Evolutionary conservation across 257 asterid species (phyloP).

Genomic region (Striga asiatica): DNA sequence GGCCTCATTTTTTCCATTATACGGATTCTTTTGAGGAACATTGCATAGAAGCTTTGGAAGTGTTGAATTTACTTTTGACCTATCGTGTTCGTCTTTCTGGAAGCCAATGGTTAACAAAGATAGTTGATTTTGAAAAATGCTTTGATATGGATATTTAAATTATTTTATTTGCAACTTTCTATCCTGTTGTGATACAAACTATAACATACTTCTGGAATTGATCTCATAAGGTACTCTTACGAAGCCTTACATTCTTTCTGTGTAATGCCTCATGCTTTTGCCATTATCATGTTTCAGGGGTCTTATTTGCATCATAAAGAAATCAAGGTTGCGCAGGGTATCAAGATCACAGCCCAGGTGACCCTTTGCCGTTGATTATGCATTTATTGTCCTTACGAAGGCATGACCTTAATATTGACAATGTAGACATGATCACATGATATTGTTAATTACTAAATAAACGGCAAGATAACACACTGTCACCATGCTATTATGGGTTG

Average conservation of each 20-base stretch:
- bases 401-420: not conserved
- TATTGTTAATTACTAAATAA: not conserved
- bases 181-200: not conserved
- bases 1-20: not conserved
- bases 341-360: conserved; percentile 96
- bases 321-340: conserved; percentile 96
- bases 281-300: conserved; percentile 41
- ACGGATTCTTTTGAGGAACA: too few species aligned
- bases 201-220: not conserved
- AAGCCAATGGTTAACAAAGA: not conserved
- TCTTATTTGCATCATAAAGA: conserved; percentile 81
- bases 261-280: conserved; percentile 3
- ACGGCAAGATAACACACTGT: not conserved
- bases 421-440: not conserved
- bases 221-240: not conserved
- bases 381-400: conserved; percentile 2
- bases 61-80: not conserved
- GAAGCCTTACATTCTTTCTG: not conserved
- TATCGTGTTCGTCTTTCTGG: not conserved
- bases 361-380: conserved; percentile 1
- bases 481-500: not conserved
- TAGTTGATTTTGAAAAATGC: not conserved
- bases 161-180: not conserved
- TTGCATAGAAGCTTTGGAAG: too few species aligned
- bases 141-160: conserved; percentile 2